Percentiles rank a stretch among this genome's conserved stretches.
These are phyloP conservation scores for Zhuliangozyma parablackwelliae DNA, from an alignment of 1,139 yeast genomes.

Conservation along the genomic window DNA sequence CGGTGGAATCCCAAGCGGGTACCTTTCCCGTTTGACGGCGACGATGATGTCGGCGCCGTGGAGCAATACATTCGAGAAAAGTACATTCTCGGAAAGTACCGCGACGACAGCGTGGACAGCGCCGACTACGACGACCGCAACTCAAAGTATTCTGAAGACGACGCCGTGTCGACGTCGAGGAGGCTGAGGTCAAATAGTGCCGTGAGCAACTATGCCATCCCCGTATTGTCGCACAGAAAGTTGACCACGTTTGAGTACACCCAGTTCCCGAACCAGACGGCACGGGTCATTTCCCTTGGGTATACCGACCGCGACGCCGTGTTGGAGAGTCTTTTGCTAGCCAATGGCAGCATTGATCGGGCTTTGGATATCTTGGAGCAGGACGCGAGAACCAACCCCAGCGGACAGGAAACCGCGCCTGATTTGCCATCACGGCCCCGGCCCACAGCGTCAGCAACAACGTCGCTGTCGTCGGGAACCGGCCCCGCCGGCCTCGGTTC, in stretches of 20 bases:
- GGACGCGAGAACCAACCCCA: constrained; percentile 35
- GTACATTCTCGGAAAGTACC: constrained; percentile 43
- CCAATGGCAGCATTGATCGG: constrained; percentile 44
- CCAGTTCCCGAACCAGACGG: constrained; percentile 35
- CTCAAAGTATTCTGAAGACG: constrained; percentile 11
- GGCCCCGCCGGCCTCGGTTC: constrained; percentile 6
- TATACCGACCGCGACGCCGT: constrained; percentile 43
- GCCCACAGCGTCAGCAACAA: constrained; percentile 3
- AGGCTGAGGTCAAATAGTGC: constrained; percentile 24
- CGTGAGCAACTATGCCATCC: constrained; percentile 15
- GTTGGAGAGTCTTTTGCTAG: constrained; percentile 46
- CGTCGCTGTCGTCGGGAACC: constrained; percentile 1
- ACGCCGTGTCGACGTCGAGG: constrained; percentile 7
- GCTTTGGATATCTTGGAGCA: constrained; percentile 48
- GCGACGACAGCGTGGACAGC: constrained; percentile 28
- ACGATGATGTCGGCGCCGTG: constrained; percentile 47
- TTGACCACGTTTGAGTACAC: constrained; percentile 40
- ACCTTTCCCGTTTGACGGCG: constrained; percentile 71
- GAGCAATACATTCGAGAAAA: constrained; percentile 52
- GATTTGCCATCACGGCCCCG: constrained; percentile 46
- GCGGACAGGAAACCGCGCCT: constrained; percentile 35
- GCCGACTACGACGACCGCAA: constrained; percentile 22
- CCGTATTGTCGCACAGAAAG: constrained; percentile 38
- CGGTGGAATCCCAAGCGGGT: constrained; percentile 59
- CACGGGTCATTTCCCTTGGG: constrained; percentile 42